phyloP scores from a whole-genome alignment of 495 filamentous ascomycete species.

The Lepraria neglecta region DNA sequence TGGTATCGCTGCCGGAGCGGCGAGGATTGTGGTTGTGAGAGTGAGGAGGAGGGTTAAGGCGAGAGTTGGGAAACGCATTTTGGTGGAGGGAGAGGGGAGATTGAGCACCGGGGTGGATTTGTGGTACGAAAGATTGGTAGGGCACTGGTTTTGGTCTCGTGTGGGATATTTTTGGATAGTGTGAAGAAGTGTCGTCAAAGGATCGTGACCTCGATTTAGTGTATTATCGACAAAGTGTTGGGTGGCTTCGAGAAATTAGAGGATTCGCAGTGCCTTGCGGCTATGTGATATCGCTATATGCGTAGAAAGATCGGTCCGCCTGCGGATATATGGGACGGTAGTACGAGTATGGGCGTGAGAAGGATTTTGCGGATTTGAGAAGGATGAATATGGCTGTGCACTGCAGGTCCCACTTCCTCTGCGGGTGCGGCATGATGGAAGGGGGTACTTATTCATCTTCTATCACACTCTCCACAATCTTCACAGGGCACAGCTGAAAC shows the following conservation, averaged over 20 bases:
- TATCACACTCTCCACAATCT: too few relatives aligned
- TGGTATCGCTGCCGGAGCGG: not conserved
- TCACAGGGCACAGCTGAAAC: too few relatives aligned
- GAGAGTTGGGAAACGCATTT: not conserved
- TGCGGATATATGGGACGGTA: not conserved
- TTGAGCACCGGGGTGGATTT: not conserved
- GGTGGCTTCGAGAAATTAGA: not conserved
- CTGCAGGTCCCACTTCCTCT: too few relatives aligned
- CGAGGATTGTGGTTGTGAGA: not conserved
- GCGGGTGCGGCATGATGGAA: too few relatives aligned
- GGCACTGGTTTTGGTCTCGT: too few relatives aligned
- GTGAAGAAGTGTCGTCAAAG: too few relatives aligned
- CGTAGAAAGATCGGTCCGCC: constrained; percentile 1
- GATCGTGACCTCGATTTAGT: too few relatives aligned
- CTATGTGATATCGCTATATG: not conserved
- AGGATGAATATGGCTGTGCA: too few relatives aligned
- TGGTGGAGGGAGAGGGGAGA: not conserved
- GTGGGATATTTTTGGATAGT: too few relatives aligned
- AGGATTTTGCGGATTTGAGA: not conserved
- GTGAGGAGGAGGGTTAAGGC: not conserved
- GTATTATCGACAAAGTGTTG: too few relatives aligned
- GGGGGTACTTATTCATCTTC: too few relatives aligned
- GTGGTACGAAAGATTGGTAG: not conserved
- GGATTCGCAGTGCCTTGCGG: not conserved
- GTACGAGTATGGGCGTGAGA: not conserved